phyloP scores from a whole-genome alignment of 1,139 yeast genomes.

The Lodderomyces margitis region DNA sequence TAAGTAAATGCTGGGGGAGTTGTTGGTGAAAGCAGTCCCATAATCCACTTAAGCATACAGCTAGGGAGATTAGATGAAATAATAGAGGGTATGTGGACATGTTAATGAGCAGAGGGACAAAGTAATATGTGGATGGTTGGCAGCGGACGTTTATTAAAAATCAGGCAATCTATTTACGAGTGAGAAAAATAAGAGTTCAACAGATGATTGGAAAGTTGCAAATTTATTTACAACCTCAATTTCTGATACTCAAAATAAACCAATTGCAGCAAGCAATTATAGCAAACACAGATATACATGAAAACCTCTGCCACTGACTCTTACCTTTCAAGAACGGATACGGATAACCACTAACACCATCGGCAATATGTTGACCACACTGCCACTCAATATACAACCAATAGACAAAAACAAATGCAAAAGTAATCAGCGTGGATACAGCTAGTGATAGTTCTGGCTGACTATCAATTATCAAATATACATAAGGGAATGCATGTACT shows the following conservation, averaged over 20 bases:
- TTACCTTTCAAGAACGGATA: conserved; percentile 21
- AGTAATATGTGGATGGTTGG: too few species aligned
- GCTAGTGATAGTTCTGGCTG: conserved; percentile 2
- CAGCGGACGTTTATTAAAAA: not conserved
- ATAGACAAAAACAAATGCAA: conserved; percentile 7
- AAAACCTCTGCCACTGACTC: conserved; percentile 7
- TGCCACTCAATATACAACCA: conserved; percentile 14
- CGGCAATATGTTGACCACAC: conserved; percentile 9
- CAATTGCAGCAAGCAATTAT: conserved; percentile 11
- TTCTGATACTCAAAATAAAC: conserved; percentile 10
- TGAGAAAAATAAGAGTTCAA: not conserved
- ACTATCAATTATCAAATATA: conserved; percentile 10
- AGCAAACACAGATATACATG: conserved; percentile 8
- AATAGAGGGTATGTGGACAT: too few species aligned
- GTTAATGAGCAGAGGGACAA: too few species aligned
- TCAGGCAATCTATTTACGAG: not conserved
- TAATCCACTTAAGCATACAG: conserved; percentile 12
- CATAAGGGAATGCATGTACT: conserved; percentile 25
- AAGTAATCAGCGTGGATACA: conserved; percentile 9
- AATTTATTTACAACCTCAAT: not conserved
- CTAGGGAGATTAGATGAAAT: too few species aligned
- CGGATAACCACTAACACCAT: conserved; percentile 18
- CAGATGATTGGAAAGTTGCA: not conserved
- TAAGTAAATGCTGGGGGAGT: conserved; percentile 40
- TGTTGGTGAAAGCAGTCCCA: conserved; percentile 9